Evolutionary conservation across 805 yeast species (phyloP).

Genomic region (Pichia insulana): DNA sequence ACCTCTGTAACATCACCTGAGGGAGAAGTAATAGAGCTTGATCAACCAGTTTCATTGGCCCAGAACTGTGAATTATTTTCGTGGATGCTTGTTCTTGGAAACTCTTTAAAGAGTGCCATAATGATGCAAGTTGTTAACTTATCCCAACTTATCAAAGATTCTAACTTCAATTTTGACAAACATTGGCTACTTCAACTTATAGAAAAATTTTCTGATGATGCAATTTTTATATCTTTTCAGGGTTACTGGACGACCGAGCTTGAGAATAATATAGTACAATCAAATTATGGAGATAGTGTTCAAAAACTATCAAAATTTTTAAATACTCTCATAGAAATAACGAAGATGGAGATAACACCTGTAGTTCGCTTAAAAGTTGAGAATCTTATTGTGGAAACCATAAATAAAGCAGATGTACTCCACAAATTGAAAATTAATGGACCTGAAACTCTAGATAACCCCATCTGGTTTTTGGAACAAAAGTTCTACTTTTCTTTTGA

Average conservation of each 20-base stretch:
- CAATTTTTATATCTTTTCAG: constrained; percentile 45
- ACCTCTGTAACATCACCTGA: constrained; percentile 51
- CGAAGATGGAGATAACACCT: constrained; percentile 21
- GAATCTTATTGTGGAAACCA: constrained; percentile 54
- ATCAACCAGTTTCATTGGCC: constrained; percentile 34
- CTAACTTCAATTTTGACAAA: neutral
- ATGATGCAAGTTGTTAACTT: too few relatives aligned
- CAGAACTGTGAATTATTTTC: constrained; percentile 40
- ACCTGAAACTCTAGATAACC: constrained; percentile 10
- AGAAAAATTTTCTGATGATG: constrained; percentile 44
- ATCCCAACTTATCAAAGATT: too few relatives aligned
- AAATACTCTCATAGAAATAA: constrained; percentile 24
- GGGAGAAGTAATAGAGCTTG: constrained; percentile 47
- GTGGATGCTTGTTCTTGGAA: constrained; percentile 57
- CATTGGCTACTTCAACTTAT: constrained; percentile 25
- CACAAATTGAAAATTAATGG: constrained; percentile 3
- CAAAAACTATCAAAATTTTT: neutral
- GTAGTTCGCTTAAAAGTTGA: constrained; percentile 41
- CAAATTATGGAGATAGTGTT: neutral
- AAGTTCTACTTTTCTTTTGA: constrained; percentile 33
- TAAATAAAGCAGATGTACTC: constrained; percentile 45
- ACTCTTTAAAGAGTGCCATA: constrained; percentile 17
- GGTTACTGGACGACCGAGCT: constrained; percentile 42
- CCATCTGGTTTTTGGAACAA: constrained; percentile 46
- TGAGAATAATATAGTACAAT: constrained; percentile 20